phyloP scores from a whole-genome alignment of 495 filamentous ascomycete species.

The Neurospora sp. region DNA sequence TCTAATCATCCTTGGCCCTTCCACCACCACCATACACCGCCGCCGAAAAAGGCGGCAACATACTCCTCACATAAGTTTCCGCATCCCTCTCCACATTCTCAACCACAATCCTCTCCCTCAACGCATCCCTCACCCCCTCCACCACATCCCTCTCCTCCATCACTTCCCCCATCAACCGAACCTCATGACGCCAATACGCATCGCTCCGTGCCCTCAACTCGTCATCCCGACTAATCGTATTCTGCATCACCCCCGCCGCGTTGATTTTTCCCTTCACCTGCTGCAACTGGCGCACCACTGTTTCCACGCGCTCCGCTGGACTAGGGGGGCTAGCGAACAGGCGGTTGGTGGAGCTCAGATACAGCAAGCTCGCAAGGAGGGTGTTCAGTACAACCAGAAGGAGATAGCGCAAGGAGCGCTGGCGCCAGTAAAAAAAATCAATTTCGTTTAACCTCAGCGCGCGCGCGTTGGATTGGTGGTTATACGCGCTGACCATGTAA shows the following conservation, averaged over 20 bases:
- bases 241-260: constrained; percentile 45
- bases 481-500: constrained; percentile 48
- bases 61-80: constrained; percentile 39
- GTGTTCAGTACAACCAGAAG: constrained; percentile 52
- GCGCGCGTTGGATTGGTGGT: constrained; percentile 47
- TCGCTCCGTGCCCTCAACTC: constrained; percentile 33
- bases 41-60: constrained; percentile 26
- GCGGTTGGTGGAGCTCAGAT: constrained; percentile 67
- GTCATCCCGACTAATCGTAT: constrained; percentile 44
- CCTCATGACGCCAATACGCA: constrained; percentile 47
- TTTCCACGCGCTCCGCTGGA: constrained; percentile 40
- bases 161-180: constrained; percentile 41
- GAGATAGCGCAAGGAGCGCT: constrained; percentile 48
- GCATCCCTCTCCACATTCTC: constrained; percentile 40
- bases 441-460: constrained; percentile 49
- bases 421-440: constrained; percentile 58
- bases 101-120: constrained; percentile 42
- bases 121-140: constrained; percentile 45
- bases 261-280: constrained; percentile 33
- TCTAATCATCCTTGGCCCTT: background rate
- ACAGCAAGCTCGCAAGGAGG: constrained; percentile 52
- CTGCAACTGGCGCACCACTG: constrained; percentile 26
- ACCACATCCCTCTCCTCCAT: constrained; percentile 54
- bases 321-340: constrained; percentile 35
- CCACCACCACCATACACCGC: constrained; percentile 1